phyloP scores from a whole-genome alignment of 2,329 filamentous ascomycete genomes.

The Colletotrichum musicola region DNA sequence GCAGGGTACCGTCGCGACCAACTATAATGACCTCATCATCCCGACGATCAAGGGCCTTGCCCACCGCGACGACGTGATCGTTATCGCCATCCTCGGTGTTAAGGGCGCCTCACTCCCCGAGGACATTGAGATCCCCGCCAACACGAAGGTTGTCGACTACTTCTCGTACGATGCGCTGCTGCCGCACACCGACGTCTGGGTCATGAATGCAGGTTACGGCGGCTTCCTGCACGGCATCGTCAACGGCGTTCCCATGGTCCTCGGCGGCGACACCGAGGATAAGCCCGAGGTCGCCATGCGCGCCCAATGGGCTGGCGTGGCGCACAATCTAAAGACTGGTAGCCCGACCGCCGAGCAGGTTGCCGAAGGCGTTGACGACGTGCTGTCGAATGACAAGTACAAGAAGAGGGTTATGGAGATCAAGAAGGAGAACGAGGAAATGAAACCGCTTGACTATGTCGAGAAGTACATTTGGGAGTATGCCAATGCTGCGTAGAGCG shows the following conservation, averaged over 20 bases:
- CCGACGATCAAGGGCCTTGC: slow-evolving; percentile 59
- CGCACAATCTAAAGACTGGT: slow-evolving; percentile 57
- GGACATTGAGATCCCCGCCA: slow-evolving; percentile 51
- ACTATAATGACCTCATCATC: slow-evolving; percentile 57
- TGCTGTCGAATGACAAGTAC: slow-evolving; percentile 48
- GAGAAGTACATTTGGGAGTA: slow-evolving; percentile 40
- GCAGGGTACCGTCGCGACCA: slow-evolving; percentile 59
- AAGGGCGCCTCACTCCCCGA: slow-evolving; percentile 43
- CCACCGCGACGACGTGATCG: slow-evolving; percentile 52
- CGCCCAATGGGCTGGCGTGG: slow-evolving; percentile 58
- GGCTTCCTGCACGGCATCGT: slow-evolving; percentile 59
- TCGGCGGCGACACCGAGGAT: slow-evolving; percentile 57
- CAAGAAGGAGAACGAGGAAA: slow-evolving; percentile 49
- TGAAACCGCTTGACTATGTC: slow-evolving; percentile 38
- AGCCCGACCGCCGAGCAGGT: slow-evolving; percentile 47
- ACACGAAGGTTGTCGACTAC: slow-evolving; percentile 60
- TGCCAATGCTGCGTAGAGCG: slow-evolving; percentile 10
- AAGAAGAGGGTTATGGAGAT: slow-evolving; percentile 48
- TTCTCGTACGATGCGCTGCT: slow-evolving; percentile 62
- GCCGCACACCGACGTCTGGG: slow-evolving; percentile 57
- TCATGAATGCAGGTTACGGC: slow-evolving; percentile 63
- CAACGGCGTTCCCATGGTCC: slow-evolving; percentile 61
- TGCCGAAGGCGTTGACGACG: slow-evolving; percentile 46
- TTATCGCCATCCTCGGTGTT: slow-evolving; percentile 49
- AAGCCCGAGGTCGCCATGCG: slow-evolving; percentile 57